These are phyloP conservation scores for Ogataea haglerorum DNA, from an alignment of 805 yeast genomes.

Conservation along the genomic window DNA sequence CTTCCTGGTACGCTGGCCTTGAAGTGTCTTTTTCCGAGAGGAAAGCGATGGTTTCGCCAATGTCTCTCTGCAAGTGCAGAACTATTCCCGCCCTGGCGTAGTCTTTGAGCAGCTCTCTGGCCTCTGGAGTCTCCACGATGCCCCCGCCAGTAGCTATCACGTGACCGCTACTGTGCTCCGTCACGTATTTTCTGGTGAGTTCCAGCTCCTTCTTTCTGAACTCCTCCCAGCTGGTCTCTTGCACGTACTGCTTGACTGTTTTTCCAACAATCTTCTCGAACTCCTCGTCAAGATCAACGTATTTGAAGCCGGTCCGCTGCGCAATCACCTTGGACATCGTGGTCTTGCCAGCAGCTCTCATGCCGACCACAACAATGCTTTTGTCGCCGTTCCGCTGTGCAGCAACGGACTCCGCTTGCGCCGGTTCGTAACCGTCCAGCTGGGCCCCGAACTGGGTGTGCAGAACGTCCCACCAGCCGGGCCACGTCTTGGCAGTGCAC, in stretches of 20 bases:
- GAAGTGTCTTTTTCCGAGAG: constrained; percentile 68
- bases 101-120: constrained; percentile 59
- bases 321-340: constrained; percentile 82
- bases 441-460: constrained; percentile 61
- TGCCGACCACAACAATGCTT: constrained; percentile 82
- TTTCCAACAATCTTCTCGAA: constrained; percentile 53
- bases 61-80: constrained; percentile 84
- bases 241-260: constrained; percentile 59
- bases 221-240: constrained; percentile 76
- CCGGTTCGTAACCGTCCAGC: constrained; percentile 66
- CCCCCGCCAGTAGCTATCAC: constrained; percentile 97
- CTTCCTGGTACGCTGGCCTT: constrained; percentile 84
- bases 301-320: constrained; percentile 57
- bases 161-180: constrained; percentile 42
- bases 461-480: constrained; percentile 98
- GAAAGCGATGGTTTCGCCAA: constrained; percentile 73
- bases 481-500: constrained; percentile 98
- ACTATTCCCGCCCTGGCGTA: constrained; percentile 67
- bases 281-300: constrained; percentile 72
- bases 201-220: constrained; percentile 69
- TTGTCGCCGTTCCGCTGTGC: constrained; percentile 40
- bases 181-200: constrained; percentile 50
- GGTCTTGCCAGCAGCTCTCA: constrained; percentile 98
- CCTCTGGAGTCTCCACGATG: constrained; percentile 70
- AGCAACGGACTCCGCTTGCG: constrained; percentile 14